Percentiles rank a stretch among this genome's conserved stretches.
phyloP scores from a whole-genome alignment of 1,139 yeast genomes.

The Yarrowia galli region DNA sequence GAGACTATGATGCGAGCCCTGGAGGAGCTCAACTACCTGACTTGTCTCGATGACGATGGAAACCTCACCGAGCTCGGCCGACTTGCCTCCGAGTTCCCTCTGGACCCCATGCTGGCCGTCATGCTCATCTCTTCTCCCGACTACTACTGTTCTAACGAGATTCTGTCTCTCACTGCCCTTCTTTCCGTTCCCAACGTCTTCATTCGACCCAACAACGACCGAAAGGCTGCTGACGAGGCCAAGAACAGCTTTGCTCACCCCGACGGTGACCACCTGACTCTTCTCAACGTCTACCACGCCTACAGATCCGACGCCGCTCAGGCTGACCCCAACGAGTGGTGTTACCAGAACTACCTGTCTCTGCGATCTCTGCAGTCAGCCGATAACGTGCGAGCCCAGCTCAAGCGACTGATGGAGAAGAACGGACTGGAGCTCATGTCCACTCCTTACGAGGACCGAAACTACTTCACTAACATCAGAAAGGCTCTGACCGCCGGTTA shows the following conservation, averaged over 20 bases:
- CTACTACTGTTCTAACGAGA: slow-evolving; percentile 85
- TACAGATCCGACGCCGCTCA: slow-evolving; percentile 72
- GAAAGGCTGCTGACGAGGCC: slow-evolving; percentile 91
- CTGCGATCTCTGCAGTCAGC: slow-evolving; percentile 85
- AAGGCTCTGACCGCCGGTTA: slow-evolving; percentile 92
- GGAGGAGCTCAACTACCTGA: slow-evolving; percentile 89
- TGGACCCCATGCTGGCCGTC: slow-evolving; percentile 95
- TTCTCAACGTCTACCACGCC: slow-evolving; percentile 86
- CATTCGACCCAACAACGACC: slow-evolving; percentile 88
- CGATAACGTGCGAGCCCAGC: slow-evolving; percentile 82
- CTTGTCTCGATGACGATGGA: slow-evolving; percentile 92
- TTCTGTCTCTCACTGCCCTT: slow-evolving; percentile 86
- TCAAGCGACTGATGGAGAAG: slow-evolving; percentile 81
- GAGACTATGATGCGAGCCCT: slow-evolving; percentile 99
- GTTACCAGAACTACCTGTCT: slow-evolving; percentile 86
- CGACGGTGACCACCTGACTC: slow-evolving; percentile 93
- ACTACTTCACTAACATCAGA: slow-evolving; percentile 72
- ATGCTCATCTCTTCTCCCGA: slow-evolving; percentile 88
- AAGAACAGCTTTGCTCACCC: slow-evolving; percentile 89
- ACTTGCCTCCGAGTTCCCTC: slow-evolving; percentile 88
- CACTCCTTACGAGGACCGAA: slow-evolving; percentile 71
- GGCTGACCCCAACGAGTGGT: slow-evolving; percentile 66
- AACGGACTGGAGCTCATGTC: slow-evolving; percentile 76
- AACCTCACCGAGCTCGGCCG: slow-evolving; percentile 88
- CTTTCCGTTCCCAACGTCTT: slow-evolving; percentile 94